Evolutionary conservation across 306 rosid genomes (phyloP).

Genomic region (Castanea sativa): DNA sequence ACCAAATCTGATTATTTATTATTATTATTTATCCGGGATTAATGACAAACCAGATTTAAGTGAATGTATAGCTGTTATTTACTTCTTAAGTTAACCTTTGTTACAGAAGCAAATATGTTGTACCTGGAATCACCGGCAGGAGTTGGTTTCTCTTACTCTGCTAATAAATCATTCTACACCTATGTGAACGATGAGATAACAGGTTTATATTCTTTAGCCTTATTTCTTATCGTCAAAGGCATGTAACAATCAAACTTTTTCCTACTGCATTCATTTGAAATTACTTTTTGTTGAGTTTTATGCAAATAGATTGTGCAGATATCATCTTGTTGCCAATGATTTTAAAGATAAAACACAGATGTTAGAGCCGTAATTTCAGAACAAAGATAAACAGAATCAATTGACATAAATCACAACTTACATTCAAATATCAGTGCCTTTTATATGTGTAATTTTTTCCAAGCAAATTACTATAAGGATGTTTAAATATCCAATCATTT

Average conservation of each 20-base stretch:
- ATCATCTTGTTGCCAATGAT: no score
- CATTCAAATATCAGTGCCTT: no score
- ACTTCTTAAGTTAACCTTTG: background rate
- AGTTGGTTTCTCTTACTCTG: constrained; percentile 47
- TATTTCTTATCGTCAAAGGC: background rate
- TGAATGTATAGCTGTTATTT: background rate
- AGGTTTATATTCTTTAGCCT: constrained; percentile 21
- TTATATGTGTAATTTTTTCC: no score
- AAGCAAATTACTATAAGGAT: no score
- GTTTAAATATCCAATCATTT: no score
- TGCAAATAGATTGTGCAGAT: no score
- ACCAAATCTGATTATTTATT: background rate
- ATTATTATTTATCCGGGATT: background rate
- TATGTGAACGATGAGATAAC: constrained; percentile 30
- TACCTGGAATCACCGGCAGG: constrained; percentile 50
- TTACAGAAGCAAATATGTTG: constrained; percentile 40
- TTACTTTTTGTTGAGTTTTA: background rate
- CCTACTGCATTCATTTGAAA: background rate
- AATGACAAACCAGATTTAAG: background rate
- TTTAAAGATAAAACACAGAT: no score
- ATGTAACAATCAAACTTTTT: background rate
- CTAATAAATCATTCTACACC: constrained; percentile 25
- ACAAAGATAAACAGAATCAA: no score
- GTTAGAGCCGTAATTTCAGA: no score
- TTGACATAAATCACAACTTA: no score